Conservation (phyloP, 306 rosid species). For the Prinsepia uniflora region DNA sequence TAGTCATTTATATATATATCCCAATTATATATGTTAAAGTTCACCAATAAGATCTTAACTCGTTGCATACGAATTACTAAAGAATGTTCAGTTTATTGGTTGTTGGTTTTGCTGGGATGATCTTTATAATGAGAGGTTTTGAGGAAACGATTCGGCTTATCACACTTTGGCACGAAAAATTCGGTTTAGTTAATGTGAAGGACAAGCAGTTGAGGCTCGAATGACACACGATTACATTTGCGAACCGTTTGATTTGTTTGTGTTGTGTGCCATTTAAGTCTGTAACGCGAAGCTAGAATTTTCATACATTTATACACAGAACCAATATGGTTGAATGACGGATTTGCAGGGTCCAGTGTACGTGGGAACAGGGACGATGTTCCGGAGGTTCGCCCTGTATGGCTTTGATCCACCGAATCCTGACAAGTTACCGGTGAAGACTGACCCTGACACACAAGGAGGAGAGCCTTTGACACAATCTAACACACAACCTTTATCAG, state of each 20-base stretch:
- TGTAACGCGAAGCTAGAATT: neutral
- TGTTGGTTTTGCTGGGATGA: too few species aligned
- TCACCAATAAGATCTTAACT: too few species aligned
- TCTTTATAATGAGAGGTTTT: too few species aligned
- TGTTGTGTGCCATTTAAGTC: neutral
- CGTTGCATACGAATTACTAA: too few species aligned
- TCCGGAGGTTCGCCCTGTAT: slow-evolving; percentile 71
- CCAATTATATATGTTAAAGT: too few species aligned
- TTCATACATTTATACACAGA: neutral
- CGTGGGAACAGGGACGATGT: slow-evolving; percentile 91
- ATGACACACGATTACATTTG: neutral
- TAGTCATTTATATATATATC: too few species aligned
- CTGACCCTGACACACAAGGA: slow-evolving; percentile 23
- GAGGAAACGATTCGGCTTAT: too few species aligned
- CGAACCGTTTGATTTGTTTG: neutral
- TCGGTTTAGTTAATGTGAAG: too few species aligned
- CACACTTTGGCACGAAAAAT: too few species aligned
- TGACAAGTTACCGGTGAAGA: slow-evolving; percentile 18
- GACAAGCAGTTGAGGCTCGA: neutral
- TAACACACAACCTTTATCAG: slow-evolving; percentile 29
- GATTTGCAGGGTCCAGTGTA: slow-evolving; percentile 65
- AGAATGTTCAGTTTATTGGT: too few species aligned
- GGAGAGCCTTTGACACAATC: slow-evolving; percentile 17
- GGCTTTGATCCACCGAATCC: slow-evolving; percentile 75
- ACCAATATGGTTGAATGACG: neutral